Percentiles rank a stretch among this genome's conserved stretches.
Conservation (phyloP, 148 eudicot species). For the Polygonum maritimum region DNA sequence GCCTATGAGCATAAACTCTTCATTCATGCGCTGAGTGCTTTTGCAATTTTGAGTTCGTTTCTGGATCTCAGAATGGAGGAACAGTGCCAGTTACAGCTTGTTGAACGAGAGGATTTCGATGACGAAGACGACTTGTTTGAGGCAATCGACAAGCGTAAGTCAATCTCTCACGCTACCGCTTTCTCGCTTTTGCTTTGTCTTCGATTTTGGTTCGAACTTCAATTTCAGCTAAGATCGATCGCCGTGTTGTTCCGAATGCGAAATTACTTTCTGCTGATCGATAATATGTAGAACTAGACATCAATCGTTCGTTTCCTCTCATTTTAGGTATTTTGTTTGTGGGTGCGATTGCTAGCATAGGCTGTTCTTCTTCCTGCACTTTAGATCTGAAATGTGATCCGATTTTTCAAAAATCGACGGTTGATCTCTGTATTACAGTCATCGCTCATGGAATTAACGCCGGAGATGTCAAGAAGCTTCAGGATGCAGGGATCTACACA, state of each 20-base stretch:
- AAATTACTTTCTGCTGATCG: not conserved
- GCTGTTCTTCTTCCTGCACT: not conserved
- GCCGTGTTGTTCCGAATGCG: not conserved
- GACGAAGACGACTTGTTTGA: constrained; percentile 87
- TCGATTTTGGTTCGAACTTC: not conserved
- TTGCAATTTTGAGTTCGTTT: not conserved
- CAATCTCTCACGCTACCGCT: not conserved
- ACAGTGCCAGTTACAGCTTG: constrained; percentile 66
- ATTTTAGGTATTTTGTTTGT: not conserved
- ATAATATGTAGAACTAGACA: not conserved
- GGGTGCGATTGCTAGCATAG: not conserved
- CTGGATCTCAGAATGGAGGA: constrained; percentile 53
- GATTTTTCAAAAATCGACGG: not conserved
- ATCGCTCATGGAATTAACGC: constrained; percentile 90
- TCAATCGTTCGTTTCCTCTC: not conserved
- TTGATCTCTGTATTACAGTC: constrained; percentile 25
- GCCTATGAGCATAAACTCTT: not conserved
- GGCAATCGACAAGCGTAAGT: constrained; percentile 67
- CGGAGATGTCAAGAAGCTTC: constrained; percentile 92
- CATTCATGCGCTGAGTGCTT: constrained; percentile 7
- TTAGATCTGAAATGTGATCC: not conserved
- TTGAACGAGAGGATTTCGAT: constrained; percentile 77
- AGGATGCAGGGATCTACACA: constrained; percentile 90
- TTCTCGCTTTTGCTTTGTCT: not conserved
- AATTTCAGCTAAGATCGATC: not conserved